Evolutionary conservation across 352 stramenopile species (phyloP).

Genomic region (Globisporangium splendens): DNA sequence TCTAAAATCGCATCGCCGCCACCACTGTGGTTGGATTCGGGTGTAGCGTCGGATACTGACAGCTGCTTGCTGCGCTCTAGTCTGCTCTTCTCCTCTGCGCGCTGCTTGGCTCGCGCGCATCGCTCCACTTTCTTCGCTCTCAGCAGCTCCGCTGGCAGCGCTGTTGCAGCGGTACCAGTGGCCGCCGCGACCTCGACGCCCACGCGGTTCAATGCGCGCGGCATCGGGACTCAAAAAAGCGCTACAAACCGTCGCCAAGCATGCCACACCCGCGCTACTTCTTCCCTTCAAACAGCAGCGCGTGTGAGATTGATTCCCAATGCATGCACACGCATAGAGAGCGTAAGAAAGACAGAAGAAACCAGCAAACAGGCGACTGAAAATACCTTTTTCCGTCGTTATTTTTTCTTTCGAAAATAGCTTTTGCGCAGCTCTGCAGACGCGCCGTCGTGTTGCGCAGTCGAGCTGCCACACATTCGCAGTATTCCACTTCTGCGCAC

Average conservation of each 20-base stretch:
- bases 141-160: not conserved
- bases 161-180: not conserved
- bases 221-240: not conserved
- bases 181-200: constrained; percentile 1
- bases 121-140: constrained; percentile 11
- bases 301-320: not conserved
- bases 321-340: not conserved
- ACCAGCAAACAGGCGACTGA: not conserved
- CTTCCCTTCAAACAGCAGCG: not conserved
- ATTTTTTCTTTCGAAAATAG: not conserved
- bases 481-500: no score
- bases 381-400: constrained; percentile 1
- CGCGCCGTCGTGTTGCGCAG: not conserved
- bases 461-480: not conserved
- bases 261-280: not conserved
- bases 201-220: constrained; percentile 9
- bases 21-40: not conserved
- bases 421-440: not conserved
- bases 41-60: not conserved
- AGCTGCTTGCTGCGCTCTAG: not conserved
- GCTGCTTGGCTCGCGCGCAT: constrained; percentile 1
- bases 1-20: not conserved
- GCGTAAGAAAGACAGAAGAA: not conserved
- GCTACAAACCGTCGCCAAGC: no score
- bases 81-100: constrained; percentile 8